Evolutionary conservation across 2,329 filamentous ascomycete genomes (phyloP), one percentile per base, ranked within the genome.

Genomic region (Colletotrichum costaricense): DNA sequence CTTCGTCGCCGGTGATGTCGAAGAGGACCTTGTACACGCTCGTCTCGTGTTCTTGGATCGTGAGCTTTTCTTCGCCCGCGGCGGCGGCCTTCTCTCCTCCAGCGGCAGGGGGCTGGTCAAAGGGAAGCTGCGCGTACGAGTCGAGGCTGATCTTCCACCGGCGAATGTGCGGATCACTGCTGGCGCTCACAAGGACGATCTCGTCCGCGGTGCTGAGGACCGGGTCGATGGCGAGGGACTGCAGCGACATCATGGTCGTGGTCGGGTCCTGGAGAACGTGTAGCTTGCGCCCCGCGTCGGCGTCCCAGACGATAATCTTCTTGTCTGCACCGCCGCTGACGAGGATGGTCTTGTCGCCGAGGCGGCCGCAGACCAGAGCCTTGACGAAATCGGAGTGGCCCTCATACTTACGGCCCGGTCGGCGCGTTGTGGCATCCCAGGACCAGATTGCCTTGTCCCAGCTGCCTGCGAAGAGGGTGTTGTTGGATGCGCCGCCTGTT

Each of bases 361-460:
- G 78, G 28, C 84, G 88, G 14, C 89, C 86, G 76, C 89, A 91
- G 16, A 93, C 83, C 3, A 98, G 85, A 4, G 93, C 88, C 84
- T 98, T 98, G 78, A 99, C 93, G 80, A 99, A 99, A 83, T 99
- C 97, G 2, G 89, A 87, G 82, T 98, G 96, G 5, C 95, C 95
- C 71, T 89, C 88, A 77, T 92, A 95, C 75, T 87, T 91, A 74
- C 85, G 88, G n/a, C 85, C 86, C 1, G 85, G 83, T 35, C 86
- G 81, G 56, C 86, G 86, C 4, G 90, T 90, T 22, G 87, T 84
- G 38, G 93, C 84, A 78, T 94, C 88, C 93, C 95, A 98, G 38
- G 93, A 93, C 92, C 95, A 98, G 71, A 98, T 89, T 24, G 91
- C 89, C 84, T 97, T 98, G 84, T 99, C 96, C 97, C 97, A 99